Conservation (phyloP, 2,329 filamentous ascomycete species). For the Chalaropsis thielavioides region DNA sequence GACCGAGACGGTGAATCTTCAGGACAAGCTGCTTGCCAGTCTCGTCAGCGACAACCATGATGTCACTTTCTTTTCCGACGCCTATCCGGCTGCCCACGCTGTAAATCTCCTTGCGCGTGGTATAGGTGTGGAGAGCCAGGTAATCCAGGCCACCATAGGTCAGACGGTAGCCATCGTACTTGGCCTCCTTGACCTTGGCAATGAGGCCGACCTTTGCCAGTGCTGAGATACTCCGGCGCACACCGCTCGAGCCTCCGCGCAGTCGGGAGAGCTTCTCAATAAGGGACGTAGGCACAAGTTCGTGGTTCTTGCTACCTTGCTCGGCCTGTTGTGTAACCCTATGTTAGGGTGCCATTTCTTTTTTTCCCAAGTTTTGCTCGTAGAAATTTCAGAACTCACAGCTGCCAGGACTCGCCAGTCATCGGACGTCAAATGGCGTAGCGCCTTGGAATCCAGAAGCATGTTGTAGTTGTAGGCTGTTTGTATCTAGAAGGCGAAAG, state of each 20-base stretch:
- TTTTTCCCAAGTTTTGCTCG: background rate
- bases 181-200: conserved; percentile 83
- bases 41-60: conserved; percentile 78
- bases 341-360: conserved; percentile 12
- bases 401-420: conserved; percentile 93
- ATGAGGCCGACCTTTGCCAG: conserved; percentile 89
- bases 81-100: conserved; percentile 89
- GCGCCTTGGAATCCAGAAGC: conserved; percentile 87
- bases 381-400: conserved; percentile 38
- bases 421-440: conserved; percentile 82
- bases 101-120: conserved; percentile 67
- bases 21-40: conserved; percentile 65
- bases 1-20: conserved; percentile 89
- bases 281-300: conserved; percentile 80
- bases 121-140: conserved; percentile 82
- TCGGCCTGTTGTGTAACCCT: conserved; percentile 51
- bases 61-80: conserved; percentile 95
- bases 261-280: conserved; percentile 75
- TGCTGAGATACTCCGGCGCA: conserved; percentile 74
- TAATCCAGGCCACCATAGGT: conserved; percentile 97
- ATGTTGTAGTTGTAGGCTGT: conserved; percentile 37
- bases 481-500: background rate
- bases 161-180: conserved; percentile 92
- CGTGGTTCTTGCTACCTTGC: conserved; percentile 88
- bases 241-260: conserved; percentile 60